Conservation (phyloP, 2,329 filamentous ascomycete species). For the Eutypella sp. region DNA sequence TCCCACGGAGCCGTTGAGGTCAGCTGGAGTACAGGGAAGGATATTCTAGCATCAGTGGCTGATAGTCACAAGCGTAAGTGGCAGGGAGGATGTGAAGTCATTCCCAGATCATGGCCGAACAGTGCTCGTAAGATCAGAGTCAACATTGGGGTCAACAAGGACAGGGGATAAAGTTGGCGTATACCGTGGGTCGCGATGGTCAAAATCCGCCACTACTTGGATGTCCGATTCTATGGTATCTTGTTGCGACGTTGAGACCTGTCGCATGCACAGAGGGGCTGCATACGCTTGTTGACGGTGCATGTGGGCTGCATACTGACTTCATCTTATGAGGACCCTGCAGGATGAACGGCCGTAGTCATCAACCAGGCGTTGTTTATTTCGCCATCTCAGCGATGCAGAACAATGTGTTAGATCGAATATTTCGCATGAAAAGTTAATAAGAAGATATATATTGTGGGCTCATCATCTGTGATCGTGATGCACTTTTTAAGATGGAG, state of each 20-base stretch:
- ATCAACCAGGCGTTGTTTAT: not conserved
- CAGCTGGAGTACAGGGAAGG: constrained; percentile 1
- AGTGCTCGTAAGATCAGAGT: not conserved
- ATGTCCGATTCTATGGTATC: no score
- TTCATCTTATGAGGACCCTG: not conserved
- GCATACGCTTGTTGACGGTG: not conserved
- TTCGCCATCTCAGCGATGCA: not conserved
- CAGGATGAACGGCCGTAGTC: not conserved
- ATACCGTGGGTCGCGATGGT: no score
- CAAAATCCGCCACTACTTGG: no score
- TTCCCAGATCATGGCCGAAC: not conserved
- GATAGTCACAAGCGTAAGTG: not conserved
- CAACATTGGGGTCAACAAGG: not conserved
- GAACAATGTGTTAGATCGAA: no score
- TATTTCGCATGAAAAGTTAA: no score
- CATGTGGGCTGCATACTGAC: not conserved
- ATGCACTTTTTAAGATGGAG: no score
- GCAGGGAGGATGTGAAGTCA: not conserved
- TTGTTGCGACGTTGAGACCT: no score
- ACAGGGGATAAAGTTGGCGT: not conserved
- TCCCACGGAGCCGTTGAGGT: constrained; percentile 25
- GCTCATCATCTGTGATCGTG: no score
- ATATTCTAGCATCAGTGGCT: not conserved
- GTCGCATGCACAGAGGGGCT: not conserved
- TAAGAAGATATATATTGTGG: no score